Evolutionary conservation across 2,329 filamentous ascomycete species (phyloP), one percentile per base, ranked within the genome.

Genomic region (Chaetothyriales sp.): DNA sequence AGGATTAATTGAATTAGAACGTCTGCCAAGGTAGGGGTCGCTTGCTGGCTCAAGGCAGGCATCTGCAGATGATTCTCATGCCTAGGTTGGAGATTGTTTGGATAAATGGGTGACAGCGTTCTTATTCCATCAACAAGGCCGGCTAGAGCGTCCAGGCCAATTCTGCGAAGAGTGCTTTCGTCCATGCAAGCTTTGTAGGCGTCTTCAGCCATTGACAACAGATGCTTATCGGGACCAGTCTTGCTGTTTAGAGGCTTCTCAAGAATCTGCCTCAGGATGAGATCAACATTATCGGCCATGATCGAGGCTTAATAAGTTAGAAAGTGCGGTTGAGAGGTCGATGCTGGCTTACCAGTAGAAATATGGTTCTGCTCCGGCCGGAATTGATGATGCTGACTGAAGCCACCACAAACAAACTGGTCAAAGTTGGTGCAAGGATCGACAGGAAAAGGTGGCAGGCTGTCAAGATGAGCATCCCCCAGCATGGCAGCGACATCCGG

Each of bases 401-500:
- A 85, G 10, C 81, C 81, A 49, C 78, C 80, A 57, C 82, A 84
- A 18, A 78, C 78, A 52, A 79, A 73, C 61, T 79, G 70, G 53
- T 83, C 78, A 53, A 86, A 86, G 60, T 84, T 66, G 12, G 70
- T 73, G 59, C 82, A 86, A 1, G 82, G 77, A 60, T 86, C 79
- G 43, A 45, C 19, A 12, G 43, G 18, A n/a, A 85, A 39, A 12
- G 32, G 5, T 15, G 32, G 10, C 9, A 15, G 12, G 9, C 10
- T 15, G 32, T 39, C 4, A 4, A 15, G 10, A 15, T 39, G 32
- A 39, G 2, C 10, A 15, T 10, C 10, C 2, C 32, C 5, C 10
- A 39, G 32, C 32, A 39, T 68, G 1, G 76, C 64, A 52, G 75
- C 70, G 63, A 82, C 79, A 47, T 79, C 68, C 8, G 78, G 74